Evolutionary conservation across 1,139 yeast genomes (phyloP).

Genomic region (Saccharomyces hybrid): DNA sequence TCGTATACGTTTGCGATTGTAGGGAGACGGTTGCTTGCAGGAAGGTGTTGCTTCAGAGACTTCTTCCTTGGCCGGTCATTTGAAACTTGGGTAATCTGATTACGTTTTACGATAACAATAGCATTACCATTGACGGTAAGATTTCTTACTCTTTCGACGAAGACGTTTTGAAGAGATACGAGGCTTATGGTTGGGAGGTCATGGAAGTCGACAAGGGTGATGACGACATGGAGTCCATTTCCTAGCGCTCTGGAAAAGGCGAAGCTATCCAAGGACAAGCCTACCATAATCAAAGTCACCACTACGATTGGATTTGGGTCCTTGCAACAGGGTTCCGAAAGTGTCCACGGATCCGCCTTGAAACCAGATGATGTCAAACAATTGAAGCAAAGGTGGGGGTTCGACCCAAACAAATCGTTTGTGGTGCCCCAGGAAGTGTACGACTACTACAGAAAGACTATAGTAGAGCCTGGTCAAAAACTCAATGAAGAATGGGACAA

Average conservation of each 20-base stretch:
- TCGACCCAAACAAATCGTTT: slow-evolving; percentile 76
- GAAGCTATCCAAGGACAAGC: slow-evolving; percentile 61
- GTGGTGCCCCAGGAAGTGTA: slow-evolving; percentile 76
- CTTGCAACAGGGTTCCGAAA: slow-evolving; percentile 72
- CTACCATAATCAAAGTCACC: slow-evolving; percentile 79
- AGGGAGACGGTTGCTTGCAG: slow-evolving; percentile 98
- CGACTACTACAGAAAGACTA: slow-evolving; percentile 53
- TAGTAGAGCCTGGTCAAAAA: slow-evolving; percentile 53
- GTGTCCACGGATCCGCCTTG: slow-evolving; percentile 95
- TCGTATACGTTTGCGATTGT: slow-evolving; percentile 71
- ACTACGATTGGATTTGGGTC: slow-evolving; percentile 97
- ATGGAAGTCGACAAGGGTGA: slow-evolving; percentile 73
- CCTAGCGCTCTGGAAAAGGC: slow-evolving; percentile 69
- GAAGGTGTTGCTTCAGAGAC: slow-evolving; percentile 97
- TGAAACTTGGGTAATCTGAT: slow-evolving; percentile 90
- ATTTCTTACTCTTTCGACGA: slow-evolving; percentile 90
- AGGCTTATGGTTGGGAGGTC: slow-evolving; percentile 92
- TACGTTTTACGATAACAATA: slow-evolving; percentile 94
- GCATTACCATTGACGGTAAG: slow-evolving; percentile 92
- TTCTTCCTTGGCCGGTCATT: slow-evolving; percentile 90
- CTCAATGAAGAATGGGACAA: slow-evolving; percentile 69
- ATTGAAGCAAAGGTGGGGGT: slow-evolving; percentile 76
- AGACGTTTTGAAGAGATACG: slow-evolving; percentile 77
- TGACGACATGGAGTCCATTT: slow-evolving; percentile 64
- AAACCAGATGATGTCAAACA: slow-evolving; percentile 88